These are phyloP conservation scores for Saccharomyces hybrid DNA, from an alignment of 1,139 yeast species.

Conservation along the genomic window DNA sequence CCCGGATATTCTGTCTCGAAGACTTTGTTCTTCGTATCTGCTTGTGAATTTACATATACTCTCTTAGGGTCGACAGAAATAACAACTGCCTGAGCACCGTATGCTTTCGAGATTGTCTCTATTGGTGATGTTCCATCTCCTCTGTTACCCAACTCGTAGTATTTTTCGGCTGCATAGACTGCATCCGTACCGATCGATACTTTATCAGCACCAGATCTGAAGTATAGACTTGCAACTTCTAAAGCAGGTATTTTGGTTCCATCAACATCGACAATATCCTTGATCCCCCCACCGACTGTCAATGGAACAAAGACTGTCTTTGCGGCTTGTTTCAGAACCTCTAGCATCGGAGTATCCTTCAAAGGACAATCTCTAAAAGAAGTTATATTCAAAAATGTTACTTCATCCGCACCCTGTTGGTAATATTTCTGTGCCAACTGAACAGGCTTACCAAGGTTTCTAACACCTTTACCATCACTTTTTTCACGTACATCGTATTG, in stretches of 20 bases:
- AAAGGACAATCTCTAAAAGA: slow-evolving; percentile 91
- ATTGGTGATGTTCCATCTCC: slow-evolving; percentile 77
- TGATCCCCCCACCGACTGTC: slow-evolving; percentile 96
- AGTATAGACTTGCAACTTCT: slow-evolving; percentile 83
- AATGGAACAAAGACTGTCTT: slow-evolving; percentile 90
- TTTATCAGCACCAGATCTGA: slow-evolving; percentile 94
- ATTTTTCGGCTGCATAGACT: slow-evolving; percentile 79
- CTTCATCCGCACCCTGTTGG: slow-evolving; percentile 92
- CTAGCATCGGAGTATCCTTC: slow-evolving; percentile 88
- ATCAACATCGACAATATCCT: slow-evolving; percentile 78
- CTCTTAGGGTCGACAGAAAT: slow-evolving; percentile 94
- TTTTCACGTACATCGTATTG: slow-evolving; percentile 93
- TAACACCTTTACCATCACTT: slow-evolving; percentile 44
- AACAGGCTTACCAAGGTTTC: slow-evolving; percentile 94
- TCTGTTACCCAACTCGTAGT: slow-evolving; percentile 47
- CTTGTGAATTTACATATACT: slow-evolving; percentile 57
- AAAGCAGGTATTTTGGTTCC: slow-evolving; percentile 73
- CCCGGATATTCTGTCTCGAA: slow-evolving; percentile 55
- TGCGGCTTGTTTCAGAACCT: slow-evolving; percentile 74
- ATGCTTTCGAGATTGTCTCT: slow-evolving; percentile 82
- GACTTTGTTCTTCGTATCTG: slow-evolving; percentile 52
- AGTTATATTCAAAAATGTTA: slow-evolving; percentile 87
- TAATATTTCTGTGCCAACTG: slow-evolving; percentile 85
- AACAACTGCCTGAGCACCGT: slow-evolving; percentile 95
- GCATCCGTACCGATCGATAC: slow-evolving; percentile 98